A percentile compares a stretch with the other conserved stretches of the same genome.
These are phyloP conservation scores for Phytophthora cactorum DNA, from an alignment of 352 stramenopile genomes.

Conservation along the genomic window DNA sequence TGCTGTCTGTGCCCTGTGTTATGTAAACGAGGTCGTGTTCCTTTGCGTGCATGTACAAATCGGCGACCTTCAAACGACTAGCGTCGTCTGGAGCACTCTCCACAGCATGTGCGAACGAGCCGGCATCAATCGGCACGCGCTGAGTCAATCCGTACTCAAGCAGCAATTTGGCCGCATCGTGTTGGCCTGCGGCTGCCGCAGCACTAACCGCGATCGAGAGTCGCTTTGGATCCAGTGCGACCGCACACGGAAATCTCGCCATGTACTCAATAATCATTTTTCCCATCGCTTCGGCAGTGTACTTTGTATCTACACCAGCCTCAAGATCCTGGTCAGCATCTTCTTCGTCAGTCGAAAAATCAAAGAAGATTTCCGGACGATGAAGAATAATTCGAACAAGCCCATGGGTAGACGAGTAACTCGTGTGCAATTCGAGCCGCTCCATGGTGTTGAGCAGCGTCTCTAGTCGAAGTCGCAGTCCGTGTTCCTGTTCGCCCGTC, in stretches of 20 bases:
- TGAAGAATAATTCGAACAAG: slow-evolving; percentile 71
- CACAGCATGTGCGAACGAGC: slow-evolving; percentile 71
- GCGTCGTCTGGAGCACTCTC: slow-evolving; percentile 51
- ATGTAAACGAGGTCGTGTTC: slow-evolving; percentile 59
- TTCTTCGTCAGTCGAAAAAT: background rate
- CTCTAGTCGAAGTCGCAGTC: slow-evolving; percentile 45
- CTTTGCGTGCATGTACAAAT: slow-evolving; percentile 65
- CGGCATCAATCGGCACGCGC: slow-evolving; percentile 55
- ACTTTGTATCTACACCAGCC: background rate
- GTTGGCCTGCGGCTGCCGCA: slow-evolving; percentile 44
- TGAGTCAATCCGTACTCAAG: slow-evolving; percentile 49
- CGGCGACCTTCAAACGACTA: slow-evolving; percentile 54
- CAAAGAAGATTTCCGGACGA: slow-evolving; percentile 51
- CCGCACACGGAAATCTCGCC: slow-evolving; percentile 46
- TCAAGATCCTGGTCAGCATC: slow-evolving; percentile 1
- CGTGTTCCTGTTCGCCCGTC: slow-evolving; percentile 38
- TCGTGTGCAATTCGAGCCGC: slow-evolving; percentile 42
- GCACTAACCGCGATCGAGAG: slow-evolving; percentile 66
- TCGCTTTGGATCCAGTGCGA: slow-evolving; percentile 56
- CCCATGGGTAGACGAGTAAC: slow-evolving; percentile 67
- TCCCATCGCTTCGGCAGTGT: slow-evolving; percentile 26
- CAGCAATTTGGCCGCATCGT: slow-evolving; percentile 47
- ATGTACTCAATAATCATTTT: slow-evolving; percentile 56
- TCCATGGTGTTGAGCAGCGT: slow-evolving; percentile 55
- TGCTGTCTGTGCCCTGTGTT: slow-evolving; percentile 52